Base-by-base conservation (phyloP, 805 yeast genomes). In the Starmerella cellae region DNA sequence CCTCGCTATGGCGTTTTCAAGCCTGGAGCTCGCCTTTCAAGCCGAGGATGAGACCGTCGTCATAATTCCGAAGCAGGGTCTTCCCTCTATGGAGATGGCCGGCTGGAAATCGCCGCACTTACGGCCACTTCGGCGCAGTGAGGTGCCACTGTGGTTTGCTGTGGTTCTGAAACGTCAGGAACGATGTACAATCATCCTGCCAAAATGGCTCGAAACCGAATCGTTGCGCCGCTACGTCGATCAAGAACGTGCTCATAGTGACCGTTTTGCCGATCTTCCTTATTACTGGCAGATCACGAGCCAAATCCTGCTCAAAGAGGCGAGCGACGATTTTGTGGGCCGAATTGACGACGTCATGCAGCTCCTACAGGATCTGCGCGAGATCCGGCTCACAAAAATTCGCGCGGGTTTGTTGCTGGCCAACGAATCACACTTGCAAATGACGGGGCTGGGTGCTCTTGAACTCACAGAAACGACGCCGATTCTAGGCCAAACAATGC, bases 401-500 rank as follows among this genome's bases (percentile, higher is more conserved):
- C 69, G 91, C 40, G 75, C 76, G 43, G 97, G 97, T 55, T 63
- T 88, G 35, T 64, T 68, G 37, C 78, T 77, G 48, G 63, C 88
- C 47, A 88, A 88, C 62, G 93, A 82, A 48, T 74, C 80, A 18
- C 83, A 87, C 61, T 68, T 88, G 46, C 83, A 77, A 55, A 65
- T 88, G 59, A 88, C 85, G 52, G 84, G 91, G 18, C 59, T 91
- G 41, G 81, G 94, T 2, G 58, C 79, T 31, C 58, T 85, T 69
- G 98, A 88, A 59, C 78, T 91, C 48, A 87, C 85, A 58, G 95
- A 84, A 57, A 63, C 87, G 40, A 64, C 95, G 49, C 93, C 95
- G 2, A 81, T 84, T 55, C 75, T 85, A 27, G 65, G 75, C n/a
- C 64, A 66, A 13, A 79, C 82, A 1, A 88, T 91, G 97, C 77